Evolutionary conservation across 2,329 filamentous ascomycete genomes (phyloP).

Genomic region (Penicillium palitans): DNA sequence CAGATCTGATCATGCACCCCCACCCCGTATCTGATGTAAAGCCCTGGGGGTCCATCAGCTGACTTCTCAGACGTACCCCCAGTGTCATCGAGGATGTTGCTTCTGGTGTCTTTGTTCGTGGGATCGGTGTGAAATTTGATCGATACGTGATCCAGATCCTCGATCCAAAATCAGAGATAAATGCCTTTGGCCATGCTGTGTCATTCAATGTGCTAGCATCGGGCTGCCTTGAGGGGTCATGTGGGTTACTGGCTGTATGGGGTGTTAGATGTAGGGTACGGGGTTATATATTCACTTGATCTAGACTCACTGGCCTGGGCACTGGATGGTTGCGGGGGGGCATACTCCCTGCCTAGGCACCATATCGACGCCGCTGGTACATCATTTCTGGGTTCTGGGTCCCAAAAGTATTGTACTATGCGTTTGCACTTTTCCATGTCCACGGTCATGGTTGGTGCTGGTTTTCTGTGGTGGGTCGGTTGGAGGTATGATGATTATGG

Average conservation of each 20-base stretch:
- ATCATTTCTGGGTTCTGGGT: conserved; percentile 83
- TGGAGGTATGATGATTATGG: neutral
- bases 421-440: conserved; percentile 78
- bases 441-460: conserved; percentile 55
- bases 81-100: conserved; percentile 73
- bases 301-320: neutral
- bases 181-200: conserved; percentile 70
- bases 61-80: conserved; percentile 77
- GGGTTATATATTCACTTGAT: neutral
- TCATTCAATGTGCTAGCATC: conserved; percentile 8
- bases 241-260: neutral
- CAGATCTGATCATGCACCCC: conserved; percentile 98
- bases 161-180: conserved; percentile 90
- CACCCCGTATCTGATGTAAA: conserved; percentile 95
- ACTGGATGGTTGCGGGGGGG: conserved; percentile 14
- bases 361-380: conserved; percentile 70
- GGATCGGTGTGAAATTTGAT: conserved; percentile 79
- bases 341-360: conserved; percentile 71
- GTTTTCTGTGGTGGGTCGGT: neutral
- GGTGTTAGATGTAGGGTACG: neutral
- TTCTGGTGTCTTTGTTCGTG: conserved; percentile 72
- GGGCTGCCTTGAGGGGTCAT: neutral
- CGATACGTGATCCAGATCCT: conserved; percentile 96
- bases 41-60: conserved; percentile 73
- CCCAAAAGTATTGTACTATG: conserved; percentile 89